Conservation (phyloP, 2,329 filamentous ascomycete species). For the Fusarium acutatum region DNA sequence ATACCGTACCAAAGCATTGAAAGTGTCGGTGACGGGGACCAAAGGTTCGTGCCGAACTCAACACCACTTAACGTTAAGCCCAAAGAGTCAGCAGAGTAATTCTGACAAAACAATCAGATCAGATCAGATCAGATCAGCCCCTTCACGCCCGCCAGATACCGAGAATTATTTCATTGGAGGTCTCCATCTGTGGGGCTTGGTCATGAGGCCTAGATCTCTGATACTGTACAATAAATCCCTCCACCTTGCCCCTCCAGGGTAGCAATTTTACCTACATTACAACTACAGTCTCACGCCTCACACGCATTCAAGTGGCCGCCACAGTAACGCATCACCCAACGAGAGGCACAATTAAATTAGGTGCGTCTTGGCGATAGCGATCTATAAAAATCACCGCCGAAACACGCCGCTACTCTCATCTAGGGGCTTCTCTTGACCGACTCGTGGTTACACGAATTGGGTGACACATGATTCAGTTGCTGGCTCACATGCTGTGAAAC, state of each 20-base stretch:
- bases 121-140: neutral
- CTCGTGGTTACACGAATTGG: neutral
- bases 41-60: constrained; percentile 1
- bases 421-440: neutral
- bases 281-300: neutral
- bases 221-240: constrained; percentile 7
- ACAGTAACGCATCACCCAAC: constrained; percentile 3
- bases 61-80: neutral
- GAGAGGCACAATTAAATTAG: neutral
- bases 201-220: neutral
- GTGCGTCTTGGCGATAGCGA: neutral
- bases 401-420: neutral
- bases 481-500: constrained; percentile 21
- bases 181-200: neutral
- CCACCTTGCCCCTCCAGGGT: constrained; percentile 13
- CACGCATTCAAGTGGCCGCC: neutral
- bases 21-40: neutral
- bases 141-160: neutral
- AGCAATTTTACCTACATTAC: neutral
- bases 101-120: neutral
- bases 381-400: neutral
- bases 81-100: neutral
- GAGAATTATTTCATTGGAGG: neutral
- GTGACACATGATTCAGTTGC: constrained; percentile 18
- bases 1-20: neutral